Conservation (phyloP, 768 basidiomycete species). For the Auricularia auricula-judae region DNA sequence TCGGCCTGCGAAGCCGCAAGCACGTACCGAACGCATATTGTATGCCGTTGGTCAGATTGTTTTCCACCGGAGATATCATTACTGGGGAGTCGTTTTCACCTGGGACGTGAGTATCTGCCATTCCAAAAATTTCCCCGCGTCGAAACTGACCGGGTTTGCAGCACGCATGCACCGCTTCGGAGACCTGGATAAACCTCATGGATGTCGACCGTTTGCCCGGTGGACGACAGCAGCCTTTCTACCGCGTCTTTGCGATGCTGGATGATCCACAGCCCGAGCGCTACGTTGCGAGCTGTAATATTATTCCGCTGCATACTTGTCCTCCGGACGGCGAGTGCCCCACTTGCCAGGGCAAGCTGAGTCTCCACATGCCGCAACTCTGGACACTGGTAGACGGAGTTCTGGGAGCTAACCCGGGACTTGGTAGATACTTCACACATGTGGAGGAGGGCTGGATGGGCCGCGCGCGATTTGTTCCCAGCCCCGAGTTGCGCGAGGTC, state of each 20-base stretch:
- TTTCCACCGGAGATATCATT: not conserved
- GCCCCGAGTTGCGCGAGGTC: constrained; percentile 27
- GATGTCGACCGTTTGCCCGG: constrained; percentile 25
- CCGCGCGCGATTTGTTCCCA: constrained; percentile 29
- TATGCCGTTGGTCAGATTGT: not conserved
- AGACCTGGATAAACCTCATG: constrained; percentile 36
- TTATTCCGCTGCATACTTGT: constrained; percentile 6
- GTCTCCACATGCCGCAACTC: constrained; percentile 11
- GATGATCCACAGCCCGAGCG: constrained; percentile 18
- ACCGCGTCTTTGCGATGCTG: constrained; percentile 22
- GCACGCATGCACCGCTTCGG: constrained; percentile 25
- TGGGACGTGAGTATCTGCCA: not conserved
- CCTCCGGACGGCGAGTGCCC: constrained; percentile 5
- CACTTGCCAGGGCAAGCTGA: constrained; percentile 27
- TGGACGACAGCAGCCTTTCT: constrained; percentile 41
- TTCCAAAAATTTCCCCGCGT: not conserved
- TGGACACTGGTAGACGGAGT: constrained; percentile 14
- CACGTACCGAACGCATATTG: not conserved
- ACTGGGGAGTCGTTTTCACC: not conserved
- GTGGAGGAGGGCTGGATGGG: constrained; percentile 13
- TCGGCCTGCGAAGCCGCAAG: not conserved
- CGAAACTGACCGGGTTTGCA: not conserved
- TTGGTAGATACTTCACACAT: constrained; percentile 29
- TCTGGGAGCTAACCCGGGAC: constrained; percentile 15
- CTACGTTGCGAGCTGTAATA: constrained; percentile 24